phyloP scores from a whole-genome alignment of 2,329 filamentous ascomycete genomes.

The Pyrenochaeta sp. region DNA sequence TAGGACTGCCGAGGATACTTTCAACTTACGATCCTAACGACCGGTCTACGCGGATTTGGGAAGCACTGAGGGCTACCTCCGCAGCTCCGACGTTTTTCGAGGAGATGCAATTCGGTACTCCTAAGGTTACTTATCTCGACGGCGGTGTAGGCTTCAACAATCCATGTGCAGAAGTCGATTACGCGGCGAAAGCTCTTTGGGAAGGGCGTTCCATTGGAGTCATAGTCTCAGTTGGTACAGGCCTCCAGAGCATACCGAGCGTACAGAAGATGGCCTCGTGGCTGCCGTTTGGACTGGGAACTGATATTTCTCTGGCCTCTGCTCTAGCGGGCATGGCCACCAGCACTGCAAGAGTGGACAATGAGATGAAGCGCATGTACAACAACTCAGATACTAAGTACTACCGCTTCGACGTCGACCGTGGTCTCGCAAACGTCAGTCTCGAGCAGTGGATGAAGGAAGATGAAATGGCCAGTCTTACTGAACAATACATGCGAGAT shows the following conservation, averaged over 20 bases:
- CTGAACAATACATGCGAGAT: conserved; percentile 51
- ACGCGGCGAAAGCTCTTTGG: conserved; percentile 55
- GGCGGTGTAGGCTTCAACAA: conserved; percentile 62
- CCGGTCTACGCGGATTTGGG: conserved; percentile 54
- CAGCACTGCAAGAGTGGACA: conserved; percentile 49
- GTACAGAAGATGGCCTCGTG: conserved; percentile 48
- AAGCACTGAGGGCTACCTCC: conserved; percentile 61
- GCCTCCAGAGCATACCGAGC: conserved; percentile 49
- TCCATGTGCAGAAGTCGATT: conserved; percentile 60
- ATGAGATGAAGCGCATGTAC: conserved; percentile 54
- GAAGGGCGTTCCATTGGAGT: conserved; percentile 48
- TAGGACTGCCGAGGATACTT: conserved; percentile 48
- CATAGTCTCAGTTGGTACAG: conserved; percentile 51
- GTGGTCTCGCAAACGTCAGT: conserved; percentile 49
- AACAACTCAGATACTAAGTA: conserved; percentile 47
- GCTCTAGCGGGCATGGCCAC: conserved; percentile 51
- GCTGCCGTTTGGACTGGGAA: conserved; percentile 51
- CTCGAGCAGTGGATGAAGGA: conserved; percentile 54
- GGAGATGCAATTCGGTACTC: conserved; percentile 59
- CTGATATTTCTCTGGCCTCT: conserved; percentile 47
- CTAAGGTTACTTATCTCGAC: conserved; percentile 59
- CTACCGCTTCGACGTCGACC: conserved; percentile 52
- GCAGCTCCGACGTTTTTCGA: conserved; percentile 62
- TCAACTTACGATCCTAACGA: conserved; percentile 52
- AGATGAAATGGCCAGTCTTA: conserved; percentile 51